Evolutionary conservation across 805 yeast genomes (phyloP).

Genomic region (Schizosaccharomyces osmophilus): DNA sequence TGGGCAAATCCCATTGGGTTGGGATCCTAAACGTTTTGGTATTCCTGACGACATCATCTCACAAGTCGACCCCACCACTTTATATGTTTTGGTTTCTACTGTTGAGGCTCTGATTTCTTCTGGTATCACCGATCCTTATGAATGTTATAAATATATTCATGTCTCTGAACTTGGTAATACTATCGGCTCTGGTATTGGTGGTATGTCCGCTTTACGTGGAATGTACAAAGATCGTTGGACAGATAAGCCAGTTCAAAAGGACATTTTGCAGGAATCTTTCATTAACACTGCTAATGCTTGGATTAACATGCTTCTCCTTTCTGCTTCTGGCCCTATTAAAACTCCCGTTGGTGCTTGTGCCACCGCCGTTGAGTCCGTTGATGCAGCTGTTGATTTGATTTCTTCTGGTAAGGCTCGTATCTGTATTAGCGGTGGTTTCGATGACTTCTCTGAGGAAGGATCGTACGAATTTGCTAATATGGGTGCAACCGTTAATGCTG

Average conservation of each 20-base stretch:
- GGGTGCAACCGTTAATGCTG: slow-evolving; percentile 89
- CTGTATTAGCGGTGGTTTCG: slow-evolving; percentile 95
- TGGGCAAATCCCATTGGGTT: slow-evolving; percentile 94
- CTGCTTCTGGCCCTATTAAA: slow-evolving; percentile 95
- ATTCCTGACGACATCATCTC: slow-evolving; percentile 72
- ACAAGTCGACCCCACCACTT: slow-evolving; percentile 91
- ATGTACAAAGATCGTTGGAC: slow-evolving; percentile 89
- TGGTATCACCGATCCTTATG: slow-evolving; percentile 96
- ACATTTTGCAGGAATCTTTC: slow-evolving; percentile 90
- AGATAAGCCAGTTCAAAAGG: slow-evolving; percentile 90
- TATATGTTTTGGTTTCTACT: slow-evolving; percentile 77
- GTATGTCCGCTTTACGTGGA: slow-evolving; percentile 88
- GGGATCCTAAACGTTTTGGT: slow-evolving; percentile 91
- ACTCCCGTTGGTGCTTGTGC: slow-evolving; percentile 99
- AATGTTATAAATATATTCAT: slow-evolving; percentile 92
- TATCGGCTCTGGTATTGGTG: slow-evolving; percentile 99
- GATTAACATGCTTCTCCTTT: slow-evolving; percentile 93
- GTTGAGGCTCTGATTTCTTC: slow-evolving; percentile 81
- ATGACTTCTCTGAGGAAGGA: slow-evolving; percentile 98
- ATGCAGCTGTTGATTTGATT: slow-evolving; percentile 83
- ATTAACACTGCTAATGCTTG: slow-evolving; percentile 98
- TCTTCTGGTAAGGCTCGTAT: slow-evolving; percentile 84
- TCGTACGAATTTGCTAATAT: slow-evolving; percentile 93
- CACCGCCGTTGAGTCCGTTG: slow-evolving; percentile 93
- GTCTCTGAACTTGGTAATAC: slow-evolving; percentile 97